Conservation (phyloP, 306 rosid genomes). For the Ziziphus jujuba region DNA sequence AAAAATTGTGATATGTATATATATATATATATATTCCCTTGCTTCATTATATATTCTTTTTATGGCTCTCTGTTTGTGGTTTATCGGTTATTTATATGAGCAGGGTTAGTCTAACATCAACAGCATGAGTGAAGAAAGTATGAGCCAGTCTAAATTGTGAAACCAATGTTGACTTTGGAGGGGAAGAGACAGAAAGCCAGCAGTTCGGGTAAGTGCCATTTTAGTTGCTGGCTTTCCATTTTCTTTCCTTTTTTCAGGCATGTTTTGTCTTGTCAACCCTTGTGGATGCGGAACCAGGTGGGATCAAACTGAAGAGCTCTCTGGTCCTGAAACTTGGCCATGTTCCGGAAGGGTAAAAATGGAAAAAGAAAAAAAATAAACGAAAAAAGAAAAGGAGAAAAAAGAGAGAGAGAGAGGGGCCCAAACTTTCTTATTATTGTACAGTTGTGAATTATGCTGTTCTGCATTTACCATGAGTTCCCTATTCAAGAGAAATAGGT, state of each 20-base stretch:
- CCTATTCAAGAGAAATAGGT: too few relatives aligned
- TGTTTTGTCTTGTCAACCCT: conserved; percentile 10
- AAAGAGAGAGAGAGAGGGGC: too few relatives aligned
- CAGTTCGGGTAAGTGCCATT: conserved; percentile 67
- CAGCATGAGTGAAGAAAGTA: conserved; percentile 35
- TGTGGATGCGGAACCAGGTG: not conserved
- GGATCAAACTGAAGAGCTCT: conserved; percentile 12
- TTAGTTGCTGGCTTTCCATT: conserved; percentile 68
- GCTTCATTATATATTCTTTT: conserved; percentile 34
- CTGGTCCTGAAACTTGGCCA: not conserved
- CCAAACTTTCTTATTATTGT: not conserved
- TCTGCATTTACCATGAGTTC: too few relatives aligned
- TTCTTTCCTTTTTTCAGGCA: conserved; percentile 48
- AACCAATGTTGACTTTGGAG: not conserved
- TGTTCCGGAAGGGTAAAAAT: not conserved
- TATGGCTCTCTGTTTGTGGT: conserved; percentile 30
- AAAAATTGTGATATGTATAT: conserved; percentile 6
- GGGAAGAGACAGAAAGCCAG: conserved; percentile 52
- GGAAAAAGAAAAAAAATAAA: not conserved
- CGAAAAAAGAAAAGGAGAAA: too few relatives aligned
- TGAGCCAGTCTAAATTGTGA: not conserved
- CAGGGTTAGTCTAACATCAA: conserved; percentile 57
- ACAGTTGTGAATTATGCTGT: not conserved
- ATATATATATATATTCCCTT: not conserved
- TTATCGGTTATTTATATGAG: conserved; percentile 25